These are phyloP conservation scores for Colletotrichum shisoi DNA, from an alignment of 2,329 filamentous ascomycete genomes.

Conservation along the genomic window DNA sequence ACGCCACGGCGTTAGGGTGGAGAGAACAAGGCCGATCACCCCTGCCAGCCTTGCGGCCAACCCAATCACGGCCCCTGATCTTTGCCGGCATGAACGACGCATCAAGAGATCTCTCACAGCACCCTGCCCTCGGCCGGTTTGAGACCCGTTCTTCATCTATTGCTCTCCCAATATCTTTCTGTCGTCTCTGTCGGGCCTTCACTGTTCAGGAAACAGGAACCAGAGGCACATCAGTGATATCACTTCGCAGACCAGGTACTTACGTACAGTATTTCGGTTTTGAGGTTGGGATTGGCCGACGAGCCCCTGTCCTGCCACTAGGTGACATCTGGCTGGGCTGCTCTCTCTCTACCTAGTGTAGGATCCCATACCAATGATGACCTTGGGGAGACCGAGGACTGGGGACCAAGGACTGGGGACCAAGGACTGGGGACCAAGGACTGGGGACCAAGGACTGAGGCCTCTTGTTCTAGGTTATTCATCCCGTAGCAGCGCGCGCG, in stretches of 20 bases:
- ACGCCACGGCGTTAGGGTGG: constrained; percentile 40
- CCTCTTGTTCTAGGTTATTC: background rate
- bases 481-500: constrained; percentile 1
- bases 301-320: background rate
- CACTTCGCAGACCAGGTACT: background rate
- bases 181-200: background rate
- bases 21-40: constrained; percentile 32
- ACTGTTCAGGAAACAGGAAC: background rate
- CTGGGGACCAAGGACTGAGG: background rate
- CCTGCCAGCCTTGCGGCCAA: constrained; percentile 48
- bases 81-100: constrained; percentile 44
- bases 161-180: constrained; percentile 27
- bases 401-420: background rate
- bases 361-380: constrained; percentile 3
- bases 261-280: background rate
- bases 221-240: too few species aligned
- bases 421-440: background rate
- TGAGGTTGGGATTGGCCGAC: constrained; percentile 6
- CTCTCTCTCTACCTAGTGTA: background rate
- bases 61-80: constrained; percentile 46
- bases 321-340: constrained; percentile 14
- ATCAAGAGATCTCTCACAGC: constrained; percentile 43
- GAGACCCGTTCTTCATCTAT: constrained; percentile 42
- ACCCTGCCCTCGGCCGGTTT: constrained; percentile 45
- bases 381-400: background rate